phyloP scores from a whole-genome alignment of 345 rosid species.

The Pelargonium nanum region DNA sequence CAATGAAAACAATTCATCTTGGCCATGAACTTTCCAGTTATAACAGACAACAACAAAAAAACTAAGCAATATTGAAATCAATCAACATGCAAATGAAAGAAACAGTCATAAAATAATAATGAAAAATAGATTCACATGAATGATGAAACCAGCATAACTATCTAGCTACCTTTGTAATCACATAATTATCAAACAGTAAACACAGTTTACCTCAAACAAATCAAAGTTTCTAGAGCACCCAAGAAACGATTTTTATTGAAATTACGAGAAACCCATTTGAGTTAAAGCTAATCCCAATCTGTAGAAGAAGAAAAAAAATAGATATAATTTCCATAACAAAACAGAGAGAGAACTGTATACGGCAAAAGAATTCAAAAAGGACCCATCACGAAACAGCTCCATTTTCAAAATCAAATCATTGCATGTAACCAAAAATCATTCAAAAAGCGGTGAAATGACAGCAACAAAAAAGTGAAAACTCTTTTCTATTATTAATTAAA shows the following conservation, averaged over 20 bases:
- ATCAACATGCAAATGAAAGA: background rate
- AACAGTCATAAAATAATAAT: background rate
- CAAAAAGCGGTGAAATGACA: background rate
- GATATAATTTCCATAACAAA: background rate
- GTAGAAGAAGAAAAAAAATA: too few relatives aligned
- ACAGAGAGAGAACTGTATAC: too few relatives aligned
- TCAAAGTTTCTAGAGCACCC: background rate
- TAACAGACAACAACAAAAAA: too few relatives aligned
- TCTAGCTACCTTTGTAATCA: background rate
- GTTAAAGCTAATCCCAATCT: background rate
- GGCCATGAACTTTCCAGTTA: background rate
- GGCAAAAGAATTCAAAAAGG: background rate
- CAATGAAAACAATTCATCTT: background rate
- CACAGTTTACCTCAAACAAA: conserved; percentile 3
- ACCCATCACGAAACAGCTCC: background rate
- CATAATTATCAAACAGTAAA: conserved; percentile 7
- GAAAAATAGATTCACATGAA: background rate
- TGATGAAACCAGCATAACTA: background rate
- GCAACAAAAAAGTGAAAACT: too few relatives aligned
- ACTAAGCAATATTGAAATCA: background rate
- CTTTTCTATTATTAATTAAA: too few relatives aligned
- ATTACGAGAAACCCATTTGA: background rate
- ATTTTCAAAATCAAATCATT: conserved; percentile 1
- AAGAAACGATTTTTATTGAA: background rate
- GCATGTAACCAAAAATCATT: background rate